phyloP scores from a whole-genome alignment of 2,329 filamentous ascomycete species.

The Colletotrichum tropicicola region DNA sequence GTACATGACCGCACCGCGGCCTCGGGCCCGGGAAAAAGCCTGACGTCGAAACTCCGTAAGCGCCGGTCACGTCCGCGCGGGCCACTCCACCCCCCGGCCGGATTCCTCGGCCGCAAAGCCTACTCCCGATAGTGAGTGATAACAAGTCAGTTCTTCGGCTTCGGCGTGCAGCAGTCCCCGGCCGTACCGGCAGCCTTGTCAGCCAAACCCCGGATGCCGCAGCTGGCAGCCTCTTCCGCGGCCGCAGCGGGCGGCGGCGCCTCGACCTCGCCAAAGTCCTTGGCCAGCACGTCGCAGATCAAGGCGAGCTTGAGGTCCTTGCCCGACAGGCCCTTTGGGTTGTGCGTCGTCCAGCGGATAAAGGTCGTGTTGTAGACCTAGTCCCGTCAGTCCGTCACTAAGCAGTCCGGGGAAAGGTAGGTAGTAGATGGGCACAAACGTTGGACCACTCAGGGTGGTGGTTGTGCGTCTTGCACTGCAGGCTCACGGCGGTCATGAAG shows the following conservation, averaged over 20 bases:
- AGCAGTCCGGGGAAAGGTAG: not conserved
- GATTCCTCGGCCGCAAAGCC: no score
- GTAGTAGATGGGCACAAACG: constrained; percentile 46
- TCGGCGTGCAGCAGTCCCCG: constrained; percentile 63
- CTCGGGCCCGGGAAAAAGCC: not conserved
- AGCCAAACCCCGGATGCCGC: constrained; percentile 53
- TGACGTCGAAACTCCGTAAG: no score
- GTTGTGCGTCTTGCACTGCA: constrained; percentile 72
- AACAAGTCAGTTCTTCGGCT: constrained; percentile 49
- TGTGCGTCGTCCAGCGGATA: constrained; percentile 79
- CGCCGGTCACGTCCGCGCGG: no score
- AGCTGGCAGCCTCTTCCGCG: constrained; percentile 38
- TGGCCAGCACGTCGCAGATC: constrained; percentile 68
- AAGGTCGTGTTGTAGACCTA: constrained; percentile 76
- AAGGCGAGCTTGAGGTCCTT: constrained; percentile 71
- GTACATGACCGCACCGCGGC: not conserved
- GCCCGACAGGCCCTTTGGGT: constrained; percentile 69
- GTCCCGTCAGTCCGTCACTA: no score
- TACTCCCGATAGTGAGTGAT: no score
- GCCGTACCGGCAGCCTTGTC: constrained; percentile 54
- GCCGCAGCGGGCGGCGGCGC: constrained; percentile 23
- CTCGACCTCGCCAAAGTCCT: constrained; percentile 63
- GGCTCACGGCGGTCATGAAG: constrained; percentile 78
- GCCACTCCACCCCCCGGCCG: no score
- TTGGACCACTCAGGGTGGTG: constrained; percentile 85